These are phyloP conservation scores for Ustilago trichophora DNA, from an alignment of 1,284 basidiomycete genomes.

Conservation along the genomic window DNA sequence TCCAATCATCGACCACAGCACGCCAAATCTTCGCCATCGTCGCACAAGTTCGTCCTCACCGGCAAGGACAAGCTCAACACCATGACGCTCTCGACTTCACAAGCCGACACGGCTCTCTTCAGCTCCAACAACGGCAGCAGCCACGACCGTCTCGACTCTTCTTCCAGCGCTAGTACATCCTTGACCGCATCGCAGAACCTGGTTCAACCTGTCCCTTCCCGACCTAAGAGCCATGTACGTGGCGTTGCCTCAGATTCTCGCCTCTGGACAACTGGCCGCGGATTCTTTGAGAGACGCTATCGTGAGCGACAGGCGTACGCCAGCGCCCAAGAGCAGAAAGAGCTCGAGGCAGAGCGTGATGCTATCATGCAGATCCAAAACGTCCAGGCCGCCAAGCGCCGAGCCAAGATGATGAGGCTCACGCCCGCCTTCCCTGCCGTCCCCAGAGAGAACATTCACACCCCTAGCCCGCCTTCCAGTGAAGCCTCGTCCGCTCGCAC, in stretches of 20 bases:
- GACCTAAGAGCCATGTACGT: constrained; percentile 46
- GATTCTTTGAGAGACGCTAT: constrained; percentile 34
- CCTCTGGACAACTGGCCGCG: constrained; percentile 30
- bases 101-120: constrained; percentile 17
- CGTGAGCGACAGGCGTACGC: constrained; percentile 32
- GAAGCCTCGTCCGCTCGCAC: constrained; percentile 31
- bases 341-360: constrained; percentile 35
- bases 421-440: constrained; percentile 44
- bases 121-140: constrained; percentile 3
- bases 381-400: constrained; percentile 47
- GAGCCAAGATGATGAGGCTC: constrained; percentile 53
- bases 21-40: constrained; percentile 1
- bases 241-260: constrained; percentile 41
- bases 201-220: constrained; percentile 24
- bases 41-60: constrained; percentile 1
- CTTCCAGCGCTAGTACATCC: constrained; percentile 7
- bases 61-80: constrained; percentile 6
- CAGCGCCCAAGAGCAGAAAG: constrained; percentile 26
- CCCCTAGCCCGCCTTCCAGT: constrained; percentile 44
- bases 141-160: neutral
- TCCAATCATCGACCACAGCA: constrained; percentile 16
- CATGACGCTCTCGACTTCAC: constrained; percentile 34
- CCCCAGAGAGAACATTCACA: constrained; percentile 17
- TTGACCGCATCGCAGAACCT: constrained; percentile 9
- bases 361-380: constrained; percentile 40